Conservation (phyloP, 1,139 yeast genomes). For the Pichia inconspicua region DNA sequence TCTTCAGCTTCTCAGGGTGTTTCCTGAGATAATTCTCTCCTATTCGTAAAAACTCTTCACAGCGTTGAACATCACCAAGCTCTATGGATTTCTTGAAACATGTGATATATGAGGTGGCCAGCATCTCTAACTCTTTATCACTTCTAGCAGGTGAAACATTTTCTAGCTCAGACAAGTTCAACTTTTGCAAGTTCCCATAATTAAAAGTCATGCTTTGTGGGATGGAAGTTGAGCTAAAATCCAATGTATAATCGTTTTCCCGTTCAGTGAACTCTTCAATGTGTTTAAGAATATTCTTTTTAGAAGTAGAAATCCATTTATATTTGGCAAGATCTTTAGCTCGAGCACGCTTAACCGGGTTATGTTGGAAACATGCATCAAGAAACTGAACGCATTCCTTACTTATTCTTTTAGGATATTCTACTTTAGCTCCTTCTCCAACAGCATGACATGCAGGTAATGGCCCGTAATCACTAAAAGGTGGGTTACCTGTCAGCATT, state of each 20-base stretch:
- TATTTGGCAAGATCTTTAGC: constrained; percentile 54
- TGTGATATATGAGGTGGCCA: background rate
- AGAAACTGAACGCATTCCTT: constrained; percentile 55
- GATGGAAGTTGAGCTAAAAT: background rate
- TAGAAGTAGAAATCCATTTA: constrained; percentile 43
- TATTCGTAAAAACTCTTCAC: constrained; percentile 3
- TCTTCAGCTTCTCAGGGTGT: background rate
- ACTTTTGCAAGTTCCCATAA: background rate
- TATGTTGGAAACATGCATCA: constrained; percentile 72
- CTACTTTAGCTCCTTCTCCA: constrained; percentile 77
- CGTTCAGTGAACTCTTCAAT: constrained; percentile 13
- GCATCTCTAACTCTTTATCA: background rate
- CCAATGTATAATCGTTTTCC: background rate
- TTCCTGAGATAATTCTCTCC: background rate
- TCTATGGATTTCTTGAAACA: background rate
- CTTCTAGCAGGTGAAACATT: background rate
- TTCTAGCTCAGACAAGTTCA: background rate
- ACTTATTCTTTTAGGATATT: constrained; percentile 52
- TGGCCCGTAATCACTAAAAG: constrained; percentile 72
- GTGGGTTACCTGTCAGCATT: constrained; percentile 78
- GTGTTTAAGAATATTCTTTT: constrained; percentile 9
- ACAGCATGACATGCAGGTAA: constrained; percentile 91
- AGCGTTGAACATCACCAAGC: background rate
- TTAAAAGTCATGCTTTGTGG: background rate
- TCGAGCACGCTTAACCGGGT: constrained; percentile 51